phyloP scores from a whole-genome alignment of 2,329 filamentous ascomycete genomes.

The Pseudopithomyces chartarum region DNA sequence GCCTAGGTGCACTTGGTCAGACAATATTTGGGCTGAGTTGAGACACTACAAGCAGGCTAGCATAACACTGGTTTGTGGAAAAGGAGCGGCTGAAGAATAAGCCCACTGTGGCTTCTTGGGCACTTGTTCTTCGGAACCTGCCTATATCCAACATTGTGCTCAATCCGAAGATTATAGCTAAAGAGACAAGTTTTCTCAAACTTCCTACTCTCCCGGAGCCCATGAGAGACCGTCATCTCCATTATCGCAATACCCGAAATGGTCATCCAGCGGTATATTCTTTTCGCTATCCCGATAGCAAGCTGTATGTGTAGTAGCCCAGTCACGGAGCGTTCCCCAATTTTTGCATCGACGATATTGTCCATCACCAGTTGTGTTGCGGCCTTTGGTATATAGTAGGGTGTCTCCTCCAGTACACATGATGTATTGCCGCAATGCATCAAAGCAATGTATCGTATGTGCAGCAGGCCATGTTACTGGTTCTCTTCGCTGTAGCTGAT shows the following conservation, averaged over 20 bases:
- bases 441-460: neutral
- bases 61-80: too few relatives aligned
- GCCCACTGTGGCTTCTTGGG: too few relatives aligned
- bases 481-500: neutral
- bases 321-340: neutral
- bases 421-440: neutral
- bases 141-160: too few relatives aligned
- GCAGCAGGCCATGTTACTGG: neutral
- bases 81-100: too few relatives aligned
- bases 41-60: too few relatives aligned
- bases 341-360: neutral
- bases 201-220: too few relatives aligned
- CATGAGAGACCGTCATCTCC: neutral
- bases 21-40: too few relatives aligned
- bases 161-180: too few relatives aligned
- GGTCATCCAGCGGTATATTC: neutral
- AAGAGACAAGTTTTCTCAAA: too few relatives aligned
- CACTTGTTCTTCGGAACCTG: too few relatives aligned
- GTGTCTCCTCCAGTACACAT: neutral
- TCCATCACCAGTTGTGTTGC: neutral
- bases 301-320: neutral
- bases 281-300: neutral
- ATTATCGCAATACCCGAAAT: neutral
- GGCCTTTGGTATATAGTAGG: neutral
- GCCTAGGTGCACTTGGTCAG: too few relatives aligned